Evolutionary conservation across 331 rosid species (phyloP).

Genomic region (Pyrus hybrid): DNA sequence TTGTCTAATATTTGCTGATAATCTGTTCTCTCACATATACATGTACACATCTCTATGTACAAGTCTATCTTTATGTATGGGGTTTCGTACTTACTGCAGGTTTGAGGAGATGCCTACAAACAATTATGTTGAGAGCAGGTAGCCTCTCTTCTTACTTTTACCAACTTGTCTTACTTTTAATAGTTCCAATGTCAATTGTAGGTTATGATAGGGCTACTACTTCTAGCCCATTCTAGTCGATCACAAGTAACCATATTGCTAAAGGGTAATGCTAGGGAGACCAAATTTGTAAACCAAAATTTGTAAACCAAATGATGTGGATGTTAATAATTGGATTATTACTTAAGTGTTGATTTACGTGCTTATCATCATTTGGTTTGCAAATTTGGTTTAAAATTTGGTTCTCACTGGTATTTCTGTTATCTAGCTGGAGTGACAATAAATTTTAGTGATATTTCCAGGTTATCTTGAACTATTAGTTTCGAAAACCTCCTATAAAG

Average conservation of each 20-base stretch:
- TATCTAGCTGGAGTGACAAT: background rate
- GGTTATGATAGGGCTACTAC: background rate
- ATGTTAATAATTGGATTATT: no score
- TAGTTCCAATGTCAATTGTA: background rate
- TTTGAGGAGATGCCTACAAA: slow-evolving; percentile 99
- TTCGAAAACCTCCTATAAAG: background rate
- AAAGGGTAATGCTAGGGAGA: no score
- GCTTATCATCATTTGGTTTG: no score
- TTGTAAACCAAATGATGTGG: no score
- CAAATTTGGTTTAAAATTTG: no score
- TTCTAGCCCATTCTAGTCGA: no score
- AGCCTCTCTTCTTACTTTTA: background rate
- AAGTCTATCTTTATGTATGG: slow-evolving; percentile 11
- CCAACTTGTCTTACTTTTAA: background rate
- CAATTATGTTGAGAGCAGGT: slow-evolving; percentile 98
- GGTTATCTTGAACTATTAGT: background rate
- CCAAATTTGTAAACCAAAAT: no score
- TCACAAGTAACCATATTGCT: no score
- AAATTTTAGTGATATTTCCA: background rate
- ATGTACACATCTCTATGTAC: background rate
- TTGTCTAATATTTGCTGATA: slow-evolving; percentile 2
- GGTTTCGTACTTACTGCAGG: slow-evolving; percentile 36
- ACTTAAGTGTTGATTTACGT: no score
- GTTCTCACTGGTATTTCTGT: background rate
- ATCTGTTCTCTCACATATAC: background rate